Conservation (phyloP, 2,329 filamentous ascomycete species). For the Scolecobasidium constrictum region DNA sequence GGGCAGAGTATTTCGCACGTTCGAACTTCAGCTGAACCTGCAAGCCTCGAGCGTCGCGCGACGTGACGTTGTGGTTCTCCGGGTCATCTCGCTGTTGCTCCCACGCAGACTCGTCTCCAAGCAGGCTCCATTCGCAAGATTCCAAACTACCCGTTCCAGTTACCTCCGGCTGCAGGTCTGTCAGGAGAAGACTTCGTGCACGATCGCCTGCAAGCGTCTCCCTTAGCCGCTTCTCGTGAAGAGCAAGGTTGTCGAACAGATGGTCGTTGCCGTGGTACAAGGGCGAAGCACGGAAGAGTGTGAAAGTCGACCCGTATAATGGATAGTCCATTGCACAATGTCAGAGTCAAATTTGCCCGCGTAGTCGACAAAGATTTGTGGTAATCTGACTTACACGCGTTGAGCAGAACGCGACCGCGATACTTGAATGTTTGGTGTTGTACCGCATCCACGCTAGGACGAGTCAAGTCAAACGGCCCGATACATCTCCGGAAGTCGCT, state of each 20-base stretch:
- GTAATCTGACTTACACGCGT: no score
- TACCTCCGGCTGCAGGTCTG: conserved; percentile 19
- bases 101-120: conserved; percentile 31
- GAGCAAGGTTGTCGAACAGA: conserved; percentile 27
- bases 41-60: conserved; percentile 28
- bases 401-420: no score
- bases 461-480: no score
- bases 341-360: no score
- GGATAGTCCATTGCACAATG: conserved; percentile 25
- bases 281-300: conserved; percentile 42
- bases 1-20: conserved; percentile 36
- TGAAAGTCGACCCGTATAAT: conserved; percentile 43
- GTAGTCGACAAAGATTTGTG: no score
- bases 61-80: conserved; percentile 14
- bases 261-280: conserved; percentile 34
- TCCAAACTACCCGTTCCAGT: conserved; percentile 29
- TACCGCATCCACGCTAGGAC: no score
- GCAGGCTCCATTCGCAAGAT: conserved; percentile 33
- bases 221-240: conserved; percentile 31
- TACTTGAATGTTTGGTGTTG: no score
- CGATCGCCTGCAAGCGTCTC: conserved; percentile 25
- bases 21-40: conserved; percentile 39
- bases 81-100: conserved; percentile 19
- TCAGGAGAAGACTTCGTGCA: conserved; percentile 32
- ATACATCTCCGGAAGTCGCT: no score